phyloP scores from a whole-genome alignment of 805 yeast genomes.

The Saccharomycopsis synnaedendra region DNA sequence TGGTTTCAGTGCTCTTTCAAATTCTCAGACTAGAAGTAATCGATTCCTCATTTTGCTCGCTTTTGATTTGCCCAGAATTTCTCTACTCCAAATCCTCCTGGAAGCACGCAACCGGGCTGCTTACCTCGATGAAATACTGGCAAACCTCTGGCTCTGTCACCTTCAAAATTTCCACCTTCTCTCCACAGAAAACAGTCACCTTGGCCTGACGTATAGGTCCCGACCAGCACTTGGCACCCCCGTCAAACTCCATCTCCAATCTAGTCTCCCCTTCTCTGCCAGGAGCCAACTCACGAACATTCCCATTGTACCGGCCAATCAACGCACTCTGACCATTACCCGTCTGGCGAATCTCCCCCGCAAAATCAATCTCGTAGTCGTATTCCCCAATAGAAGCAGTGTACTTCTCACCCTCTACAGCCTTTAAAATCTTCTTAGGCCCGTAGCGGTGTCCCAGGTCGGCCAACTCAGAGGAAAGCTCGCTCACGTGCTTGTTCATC shows the following conservation, averaged over 20 bases:
- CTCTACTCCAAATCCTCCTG: constrained; percentile 5
- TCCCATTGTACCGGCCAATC: constrained; percentile 34
- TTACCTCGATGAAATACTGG: constrained; percentile 45
- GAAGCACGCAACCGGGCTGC: constrained; percentile 31
- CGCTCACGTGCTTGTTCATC: constrained; percentile 16
- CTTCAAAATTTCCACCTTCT: constrained; percentile 37
- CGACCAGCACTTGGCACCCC: constrained; percentile 86
- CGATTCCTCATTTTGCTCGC: too few species aligned
- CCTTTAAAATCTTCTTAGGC: constrained; percentile 51
- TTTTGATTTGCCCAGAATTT: too few species aligned
- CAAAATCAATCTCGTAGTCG: constrained; percentile 50
- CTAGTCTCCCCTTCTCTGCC: constrained; percentile 17
- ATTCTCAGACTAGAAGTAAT: not conserved
- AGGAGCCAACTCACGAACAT: constrained; percentile 3
- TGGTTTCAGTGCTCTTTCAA: not conserved
- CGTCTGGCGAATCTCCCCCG: constrained; percentile 45
- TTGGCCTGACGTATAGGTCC: constrained; percentile 75
- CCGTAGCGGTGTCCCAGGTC: constrained; percentile 34
- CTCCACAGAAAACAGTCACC: constrained; percentile 60
- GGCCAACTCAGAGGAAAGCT: constrained; percentile 16
- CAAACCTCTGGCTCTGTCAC: constrained; percentile 89
- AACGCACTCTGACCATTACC: constrained; percentile 34
- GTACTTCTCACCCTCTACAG: constrained; percentile 40
- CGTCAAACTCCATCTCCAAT: constrained; percentile 29
- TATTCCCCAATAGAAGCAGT: constrained; percentile 52